Base-by-base conservation (phyloP, 345 rosid genomes). In the Nasturtium officinale region DNA sequence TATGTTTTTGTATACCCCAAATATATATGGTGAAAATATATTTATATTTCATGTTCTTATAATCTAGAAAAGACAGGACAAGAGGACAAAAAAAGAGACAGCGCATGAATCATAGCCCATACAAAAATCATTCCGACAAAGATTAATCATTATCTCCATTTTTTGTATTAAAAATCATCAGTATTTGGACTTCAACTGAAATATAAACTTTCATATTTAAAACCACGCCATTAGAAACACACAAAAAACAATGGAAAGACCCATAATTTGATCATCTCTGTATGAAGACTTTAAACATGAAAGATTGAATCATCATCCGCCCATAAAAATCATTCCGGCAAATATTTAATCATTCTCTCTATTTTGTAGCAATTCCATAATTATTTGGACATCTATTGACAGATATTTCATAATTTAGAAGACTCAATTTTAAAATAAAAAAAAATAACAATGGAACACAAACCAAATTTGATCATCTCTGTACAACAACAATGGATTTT, bases 71-170 rank as follows among this genome's bases (percentile, higher is more conserved):
- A 46, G 75, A 46, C 70, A 61, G 64, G 21, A 11, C 58, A 62
- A 38, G 71, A 69, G 37, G 75, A 20, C 74, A 75, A 75, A 59
- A 68, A 43, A 6, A 58, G 48, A 54, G 71, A 69, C 79, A 76
- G 67, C 61, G 30, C 75, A 76, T 47, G 65, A 52, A 76, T 46
- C 46, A 28, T 47, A 9, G 3, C 30, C 62, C 62, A 68, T 54
- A 54, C 40, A 54, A 53, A 67, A 25, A 38, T 37, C 72, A 54
- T 54, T 67, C 72, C 72, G 72, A 67, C 53, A 67, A 55, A 29
- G n/a, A 30, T 30, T 17, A 43, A 68, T 68, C 72, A 68, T 68
- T 43, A 28, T 68, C 53, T 55, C 29, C 11, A 52, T 23, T 66
- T 66, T 43, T 66, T 35, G 60, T 51, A 35, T 4, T 0, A 65